Evolutionary conservation across 1,284 basidiomycete genomes (phyloP).

Genomic region (Ganoderma leucocontextum): DNA sequence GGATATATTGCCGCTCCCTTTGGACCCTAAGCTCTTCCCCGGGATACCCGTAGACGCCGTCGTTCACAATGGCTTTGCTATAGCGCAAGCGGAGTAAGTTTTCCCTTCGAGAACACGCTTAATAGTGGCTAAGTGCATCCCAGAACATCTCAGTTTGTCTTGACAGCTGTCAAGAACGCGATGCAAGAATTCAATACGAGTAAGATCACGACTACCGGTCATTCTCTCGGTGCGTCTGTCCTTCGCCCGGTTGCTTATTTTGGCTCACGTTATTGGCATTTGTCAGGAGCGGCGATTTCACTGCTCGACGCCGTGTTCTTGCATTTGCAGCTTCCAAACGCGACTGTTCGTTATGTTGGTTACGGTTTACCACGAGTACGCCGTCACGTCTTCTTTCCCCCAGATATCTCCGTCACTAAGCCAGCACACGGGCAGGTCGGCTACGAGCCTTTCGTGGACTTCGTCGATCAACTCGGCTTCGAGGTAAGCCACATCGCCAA

Average conservation of each 20-base stretch:
- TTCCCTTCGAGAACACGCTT: neutral
- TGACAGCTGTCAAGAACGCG: constrained; percentile 46
- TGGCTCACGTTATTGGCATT: neutral
- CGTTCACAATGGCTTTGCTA: constrained; percentile 65
- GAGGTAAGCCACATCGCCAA: constrained; percentile 41
- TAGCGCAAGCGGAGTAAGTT: constrained; percentile 57
- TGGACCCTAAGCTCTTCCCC: constrained; percentile 59
- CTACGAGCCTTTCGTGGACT: constrained; percentile 65
- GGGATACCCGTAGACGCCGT: constrained; percentile 53
- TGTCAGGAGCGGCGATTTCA: constrained; percentile 52
- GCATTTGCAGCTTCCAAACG: constrained; percentile 50
- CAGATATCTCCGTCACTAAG: neutral
- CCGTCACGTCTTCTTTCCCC: constrained; percentile 5
- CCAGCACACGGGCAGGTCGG: constrained; percentile 38
- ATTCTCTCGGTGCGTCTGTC: constrained; percentile 46
- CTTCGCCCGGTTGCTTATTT: constrained; percentile 29
- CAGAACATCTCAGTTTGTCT: constrained; percentile 44
- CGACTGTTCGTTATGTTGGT: constrained; percentile 48
- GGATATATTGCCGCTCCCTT: constrained; percentile 36
- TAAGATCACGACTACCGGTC: constrained; percentile 46
- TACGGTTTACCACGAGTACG: constrained; percentile 61
- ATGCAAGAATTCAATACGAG: constrained; percentile 39
- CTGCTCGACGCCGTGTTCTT: constrained; percentile 56
- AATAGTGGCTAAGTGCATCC: neutral
- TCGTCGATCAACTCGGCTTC: constrained; percentile 53